A percentile compares a stretch with the other conserved stretches of the same genome.
Conservation (phyloP, 768 basidiomycete genomes). For the Glaciozyma antarctica region DNA sequence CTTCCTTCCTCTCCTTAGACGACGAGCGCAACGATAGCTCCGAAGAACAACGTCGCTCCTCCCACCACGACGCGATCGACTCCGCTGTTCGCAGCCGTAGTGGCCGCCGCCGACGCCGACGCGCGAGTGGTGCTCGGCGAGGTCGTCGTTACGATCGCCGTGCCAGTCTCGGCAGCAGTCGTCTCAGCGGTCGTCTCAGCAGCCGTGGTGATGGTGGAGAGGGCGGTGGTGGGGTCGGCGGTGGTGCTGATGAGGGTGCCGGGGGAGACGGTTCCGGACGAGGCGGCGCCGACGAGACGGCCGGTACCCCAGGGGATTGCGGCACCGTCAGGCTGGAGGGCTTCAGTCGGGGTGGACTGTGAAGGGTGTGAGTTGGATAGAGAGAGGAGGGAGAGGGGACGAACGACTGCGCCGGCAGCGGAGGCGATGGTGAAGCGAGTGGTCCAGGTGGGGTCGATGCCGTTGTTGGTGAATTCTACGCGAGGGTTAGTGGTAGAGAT, state of each 20-base stretch:
- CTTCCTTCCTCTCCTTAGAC: too few species aligned
- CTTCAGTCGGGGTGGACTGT: slow-evolving; percentile 32
- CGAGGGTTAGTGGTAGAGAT: too few species aligned
- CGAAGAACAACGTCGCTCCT: too few species aligned
- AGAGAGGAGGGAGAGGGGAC: background rate
- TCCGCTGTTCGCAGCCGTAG: too few species aligned
- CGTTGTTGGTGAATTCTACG: slow-evolving; percentile 1
- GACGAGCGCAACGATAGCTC: too few species aligned
- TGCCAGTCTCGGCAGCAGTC: too few species aligned
- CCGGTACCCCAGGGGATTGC: slow-evolving; percentile 37
- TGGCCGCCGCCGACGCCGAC: too few species aligned
- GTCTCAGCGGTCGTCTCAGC: background rate
- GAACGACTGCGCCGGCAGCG: slow-evolving; percentile 33
- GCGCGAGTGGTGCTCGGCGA: too few species aligned
- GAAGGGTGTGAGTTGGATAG: background rate
- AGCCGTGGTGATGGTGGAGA: background rate
- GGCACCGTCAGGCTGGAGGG: slow-evolving; percentile 34
- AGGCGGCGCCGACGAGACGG: too few species aligned
- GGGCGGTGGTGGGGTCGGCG: background rate
- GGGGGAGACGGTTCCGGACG: background rate
- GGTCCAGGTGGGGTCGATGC: background rate
- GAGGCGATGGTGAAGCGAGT: slow-evolving; percentile 35
- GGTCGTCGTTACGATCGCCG: too few species aligned
- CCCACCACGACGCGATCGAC: too few species aligned
- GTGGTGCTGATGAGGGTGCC: background rate